Evolutionary conservation across 139 green algal species (phyloP), one percentile per base, ranked within the genome.

Genomic region (Chlorella sp.): DNA sequence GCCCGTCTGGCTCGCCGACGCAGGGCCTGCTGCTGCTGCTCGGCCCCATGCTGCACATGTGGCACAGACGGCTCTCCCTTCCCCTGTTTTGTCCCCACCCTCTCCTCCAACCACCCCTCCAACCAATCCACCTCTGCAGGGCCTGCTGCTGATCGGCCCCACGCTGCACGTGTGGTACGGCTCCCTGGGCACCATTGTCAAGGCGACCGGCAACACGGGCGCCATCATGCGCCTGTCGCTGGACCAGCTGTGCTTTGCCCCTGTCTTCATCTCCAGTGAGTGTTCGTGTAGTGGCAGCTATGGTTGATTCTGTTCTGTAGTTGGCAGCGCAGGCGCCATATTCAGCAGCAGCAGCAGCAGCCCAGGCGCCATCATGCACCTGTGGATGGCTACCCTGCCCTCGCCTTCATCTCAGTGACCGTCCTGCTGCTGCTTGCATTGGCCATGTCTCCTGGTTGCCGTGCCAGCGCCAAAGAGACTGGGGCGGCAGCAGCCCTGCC

Each of bases 221-320:
- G 85, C 68, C 3, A 0, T 95, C 3, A 38, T 88, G 14, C 89
- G 92, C 8, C 79, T 97, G 48, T 86, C 80, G 0, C 76, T 96
- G 48, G 96, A 99, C 87, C 97, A 99, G 90, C 78, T 96, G 24
- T 74, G 95, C 8, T 99, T 98, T 87, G 96, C 97, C 0, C 97
- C 97, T 20, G 13, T 92, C 30, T 99, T 99, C 89, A 92, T 98
- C 22, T 88, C 80, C 9, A 67, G 26, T 81, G 60, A n/a, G 77
- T 46, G 2, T 41, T 2, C 13, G 19, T 32, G 44, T 56, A 19
- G 2, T 28, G n/a, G n/a, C n/a, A n/a, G n/a, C n/a, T n/a, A n/a
- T n/a, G n/a, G n/a, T n/a, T n/a, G n/a, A n/a, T n/a, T n/a, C n/a
- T n/a, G n/a, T n/a, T n/a, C n/a, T n/a, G n/a, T n/a, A n/a, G n/a